Evolutionary conservation across 179 eudicot species (phyloP).

Genomic region (Pouteria campechiana): DNA sequence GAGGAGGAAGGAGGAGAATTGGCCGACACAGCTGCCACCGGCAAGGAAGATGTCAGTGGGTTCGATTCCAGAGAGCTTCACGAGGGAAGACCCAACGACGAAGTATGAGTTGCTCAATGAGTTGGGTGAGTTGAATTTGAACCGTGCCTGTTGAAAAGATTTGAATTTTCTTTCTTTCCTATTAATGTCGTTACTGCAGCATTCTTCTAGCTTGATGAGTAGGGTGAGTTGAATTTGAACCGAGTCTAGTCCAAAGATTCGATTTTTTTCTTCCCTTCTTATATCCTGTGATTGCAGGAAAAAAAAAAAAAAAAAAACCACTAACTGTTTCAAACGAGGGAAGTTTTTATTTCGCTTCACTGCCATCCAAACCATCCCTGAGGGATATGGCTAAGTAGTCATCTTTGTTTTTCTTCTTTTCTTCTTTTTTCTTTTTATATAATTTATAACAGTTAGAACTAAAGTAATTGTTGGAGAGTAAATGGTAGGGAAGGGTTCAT

Average conservation of each 20-base stretch:
- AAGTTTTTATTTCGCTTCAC: too few species aligned
- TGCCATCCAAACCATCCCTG: too few species aligned
- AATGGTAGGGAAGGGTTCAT: slow-evolving; percentile 89
- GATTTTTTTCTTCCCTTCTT: too few species aligned
- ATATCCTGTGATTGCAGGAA: too few species aligned
- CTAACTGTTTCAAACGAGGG: too few species aligned
- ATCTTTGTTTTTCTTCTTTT: neutral
- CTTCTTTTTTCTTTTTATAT: slow-evolving; percentile 1
- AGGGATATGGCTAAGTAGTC: too few species aligned
- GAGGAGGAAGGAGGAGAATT: slow-evolving; percentile 17
- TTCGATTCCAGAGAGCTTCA: slow-evolving; percentile 71
- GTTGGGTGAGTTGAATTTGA: slow-evolving; percentile 38
- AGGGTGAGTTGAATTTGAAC: too few species aligned
- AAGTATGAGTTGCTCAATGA: slow-evolving; percentile 91
- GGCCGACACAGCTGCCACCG: slow-evolving; percentile 36
- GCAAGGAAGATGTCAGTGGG: slow-evolving; percentile 62
- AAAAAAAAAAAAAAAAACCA: too few species aligned
- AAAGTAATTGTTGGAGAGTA: slow-evolving; percentile 6
- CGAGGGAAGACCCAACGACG: slow-evolving; percentile 71
- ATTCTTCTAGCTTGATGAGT: too few species aligned
- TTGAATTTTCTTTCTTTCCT: neutral
- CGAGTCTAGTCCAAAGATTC: too few species aligned
- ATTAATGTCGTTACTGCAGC: too few species aligned
- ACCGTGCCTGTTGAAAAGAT: neutral
- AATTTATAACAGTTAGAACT: neutral